Base-by-base conservation (phyloP, 768 basidiomycete genomes). In the Mycena metata region DNA sequence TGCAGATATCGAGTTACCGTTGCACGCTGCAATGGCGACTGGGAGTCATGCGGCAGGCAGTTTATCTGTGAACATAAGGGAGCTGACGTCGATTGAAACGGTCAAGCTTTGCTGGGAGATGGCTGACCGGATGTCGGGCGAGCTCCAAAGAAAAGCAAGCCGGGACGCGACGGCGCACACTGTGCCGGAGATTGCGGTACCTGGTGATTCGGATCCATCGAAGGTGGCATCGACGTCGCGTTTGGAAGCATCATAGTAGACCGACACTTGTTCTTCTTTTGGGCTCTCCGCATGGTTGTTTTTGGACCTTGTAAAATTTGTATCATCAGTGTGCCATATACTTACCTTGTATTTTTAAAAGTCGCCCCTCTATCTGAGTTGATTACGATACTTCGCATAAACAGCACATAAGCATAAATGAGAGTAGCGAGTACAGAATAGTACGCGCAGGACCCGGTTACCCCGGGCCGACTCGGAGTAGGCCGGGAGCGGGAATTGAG, bases 1-100 rank as follows among this genome's bases (percentile, higher is more conserved):
- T 60, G 17, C 21, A 69, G 68, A 69, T 35, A 64, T 69, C 39
- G 58, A 69, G 57, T 41, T 69, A 36, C 68, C 68, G 15, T 62
- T 69, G 1, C 67, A 60, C n/a, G 51, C 56, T 15, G 50, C 35
- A 15, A 52, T 35, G 2, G 43, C 10, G 19, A 59, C 45, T 15
- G 60, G 46, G 12, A 50, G 33, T 23, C 56, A 50, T 15, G 26
- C 16, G 3, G 35, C 52, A 21, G 68, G 68, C 15, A 65, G 33
- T 21, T 21, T 69, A 9, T 55, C 58, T 2, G 57, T 69, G 36
- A 69, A 69, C 26, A 56, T 69, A 35, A 50, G 68, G 17, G 68
- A 69, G 43, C 43, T 69, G 21, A 33, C 63, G 5, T 69, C 68
- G 24, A 15, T 49, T 39, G 63, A 64, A 5, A 69, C 68, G 33